Evolutionary conservation across 2,329 filamentous ascomycete species (phyloP), one percentile per base, ranked within the genome.

Genomic region (Hysterium pulicare): DNA sequence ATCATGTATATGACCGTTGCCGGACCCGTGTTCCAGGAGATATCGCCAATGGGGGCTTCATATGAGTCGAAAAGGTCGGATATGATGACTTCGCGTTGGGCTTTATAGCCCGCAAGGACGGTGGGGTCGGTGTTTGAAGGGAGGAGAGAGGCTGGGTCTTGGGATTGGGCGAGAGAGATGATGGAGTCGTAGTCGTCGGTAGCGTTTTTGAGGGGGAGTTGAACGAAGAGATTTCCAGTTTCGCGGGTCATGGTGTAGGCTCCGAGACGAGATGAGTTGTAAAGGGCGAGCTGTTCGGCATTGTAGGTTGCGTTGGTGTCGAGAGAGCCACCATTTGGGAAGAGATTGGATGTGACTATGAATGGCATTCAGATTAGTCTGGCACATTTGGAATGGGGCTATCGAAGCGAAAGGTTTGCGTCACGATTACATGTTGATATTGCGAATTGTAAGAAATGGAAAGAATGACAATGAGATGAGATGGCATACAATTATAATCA

Each of bases 101-200:
- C 44, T 10, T 15, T 16, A 34, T 33, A 46, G 13, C 44, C 44
- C 31, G 37, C 37, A 2, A 42, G 28, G 10, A 46, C 30, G 8
- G 26, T 9, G 1, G 17, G n/a, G 33, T 46, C 44, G 11, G 39
- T 38, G 33, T 23, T 46, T 17, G 33, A 16, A 1, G 40, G 44
- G 2, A 46, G 40, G 36, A 26, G 30, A 9, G 26, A 5, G 22
- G n/a, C n/a, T 3, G 40, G 23, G 34, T 19, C 5, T 24, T 46
- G 40, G 13, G 24, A 21, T 11, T 10, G 33, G 19, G 30, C 26
- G 8, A 30, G 17, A 26, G 26, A 16, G n/a, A 42, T 20, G 20
- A 41, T 35, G 5, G 33, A 34, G 30, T 11, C 19, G 15, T 35
- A 16, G n/a, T 33, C 21, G 8, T 23, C 28, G 13, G 40, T 39